Evolutionary conservation across 1,284 basidiomycete genomes (phyloP).

Genomic region (Malassezia furfur): DNA sequence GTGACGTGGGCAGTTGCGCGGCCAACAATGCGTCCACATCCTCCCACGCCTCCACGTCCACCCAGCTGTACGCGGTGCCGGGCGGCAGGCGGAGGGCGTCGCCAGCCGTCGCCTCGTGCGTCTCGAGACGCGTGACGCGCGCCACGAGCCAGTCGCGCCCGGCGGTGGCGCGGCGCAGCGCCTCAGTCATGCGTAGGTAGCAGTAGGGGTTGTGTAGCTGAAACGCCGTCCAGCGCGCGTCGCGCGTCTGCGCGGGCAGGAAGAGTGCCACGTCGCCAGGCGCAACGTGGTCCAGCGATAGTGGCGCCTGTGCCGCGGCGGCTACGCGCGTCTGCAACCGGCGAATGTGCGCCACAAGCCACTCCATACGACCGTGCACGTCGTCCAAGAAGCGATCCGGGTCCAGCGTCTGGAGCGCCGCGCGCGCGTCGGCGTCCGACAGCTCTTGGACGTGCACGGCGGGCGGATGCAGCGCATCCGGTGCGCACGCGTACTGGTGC

Average conservation of each 20-base stretch:
- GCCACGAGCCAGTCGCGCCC: constrained; percentile 79
- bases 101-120: constrained; percentile 17
- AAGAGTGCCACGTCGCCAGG: constrained; percentile 74
- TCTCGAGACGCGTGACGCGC: constrained; percentile 74
- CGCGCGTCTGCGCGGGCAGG: constrained; percentile 80
- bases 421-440: neutral
- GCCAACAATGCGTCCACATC: neutral
- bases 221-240: constrained; percentile 40
- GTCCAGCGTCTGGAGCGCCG: constrained; percentile 57
- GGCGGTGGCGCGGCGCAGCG: constrained; percentile 62
- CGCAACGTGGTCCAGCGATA: constrained; percentile 23
- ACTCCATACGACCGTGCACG: constrained; percentile 61
- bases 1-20: neutral
- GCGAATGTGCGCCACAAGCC: constrained; percentile 62
- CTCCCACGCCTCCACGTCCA: constrained; percentile 69
- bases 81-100: constrained; percentile 61
- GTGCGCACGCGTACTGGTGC: neutral
- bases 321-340: constrained; percentile 62
- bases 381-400: constrained; percentile 69
- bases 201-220: constrained; percentile 82
- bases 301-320: too few relatives aligned
- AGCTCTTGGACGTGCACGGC: neutral
- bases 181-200: constrained; percentile 69
- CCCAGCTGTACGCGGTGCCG: constrained; percentile 82
- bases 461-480: neutral